These are phyloP conservation scores for Nitzschia sp. DNA, from an alignment of 108 stramenopile genomes.

Conservation along the genomic window DNA sequence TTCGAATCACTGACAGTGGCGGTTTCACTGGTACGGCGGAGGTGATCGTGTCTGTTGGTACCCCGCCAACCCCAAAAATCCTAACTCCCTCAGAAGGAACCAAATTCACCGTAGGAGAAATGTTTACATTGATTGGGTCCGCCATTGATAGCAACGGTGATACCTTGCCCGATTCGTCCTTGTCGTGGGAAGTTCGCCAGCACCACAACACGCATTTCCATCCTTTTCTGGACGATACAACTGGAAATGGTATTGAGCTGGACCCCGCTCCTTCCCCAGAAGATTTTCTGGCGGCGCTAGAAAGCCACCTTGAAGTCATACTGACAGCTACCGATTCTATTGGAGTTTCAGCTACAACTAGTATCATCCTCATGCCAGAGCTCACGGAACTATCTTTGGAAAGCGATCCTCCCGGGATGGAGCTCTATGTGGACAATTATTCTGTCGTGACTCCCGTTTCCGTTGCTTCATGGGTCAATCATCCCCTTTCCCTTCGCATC, in stretches of 20 bases:
- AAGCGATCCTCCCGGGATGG: conserved; percentile 22
- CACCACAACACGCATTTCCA: conserved; percentile 34
- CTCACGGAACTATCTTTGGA: conserved; percentile 20
- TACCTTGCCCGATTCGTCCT: conserved; percentile 10
- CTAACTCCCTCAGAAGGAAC: conserved; percentile 8
- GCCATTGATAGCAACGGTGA: conserved; percentile 16
- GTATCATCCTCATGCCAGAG: conserved; percentile 12
- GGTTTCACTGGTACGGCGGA: conserved; percentile 1
- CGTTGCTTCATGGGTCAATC: conserved; percentile 28
- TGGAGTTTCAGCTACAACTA: conserved; percentile 21
- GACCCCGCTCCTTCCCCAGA: conserved; percentile 30
- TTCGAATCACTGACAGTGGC: conserved; percentile 24
- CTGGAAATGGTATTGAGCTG: conserved; percentile 24
- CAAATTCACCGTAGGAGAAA: conserved; percentile 27
- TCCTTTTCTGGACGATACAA: conserved; percentile 21
- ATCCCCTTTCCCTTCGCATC: conserved; percentile 18
- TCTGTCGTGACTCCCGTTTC: conserved; percentile 18
- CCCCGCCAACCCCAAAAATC: conserved; percentile 19
- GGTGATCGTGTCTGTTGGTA: conserved; percentile 9
- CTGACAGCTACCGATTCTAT: conserved; percentile 23
- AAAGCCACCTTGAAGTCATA: conserved; percentile 33
- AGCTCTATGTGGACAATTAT: conserved; percentile 18
- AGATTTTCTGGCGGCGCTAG: conserved; percentile 32
- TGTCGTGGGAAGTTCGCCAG: conserved; percentile 42
- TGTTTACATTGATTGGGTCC: conserved; percentile 19